Percentiles rank a stretch among this genome's conserved stretches.
Conservation (phyloP, 768 basidiomycete species). For the Russula lepida region DNA sequence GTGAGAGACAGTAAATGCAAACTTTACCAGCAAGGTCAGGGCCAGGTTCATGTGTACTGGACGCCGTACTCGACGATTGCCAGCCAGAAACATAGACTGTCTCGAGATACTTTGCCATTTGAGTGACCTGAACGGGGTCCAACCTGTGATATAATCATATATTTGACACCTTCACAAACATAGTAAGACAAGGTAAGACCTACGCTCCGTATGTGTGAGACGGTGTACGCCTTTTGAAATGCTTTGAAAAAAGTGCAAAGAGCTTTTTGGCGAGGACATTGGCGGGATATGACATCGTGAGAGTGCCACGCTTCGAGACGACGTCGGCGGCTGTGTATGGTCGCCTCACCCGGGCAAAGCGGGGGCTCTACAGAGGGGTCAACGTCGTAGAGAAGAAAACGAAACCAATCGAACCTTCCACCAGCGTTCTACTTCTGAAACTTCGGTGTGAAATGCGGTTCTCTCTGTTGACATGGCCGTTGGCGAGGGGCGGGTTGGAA, state of each 20-base stretch:
- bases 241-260: slow-evolving; percentile 62
- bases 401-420: slow-evolving; percentile 59
- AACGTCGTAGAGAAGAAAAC: not conserved
- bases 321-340: slow-evolving; percentile 93
- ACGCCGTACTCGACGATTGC: slow-evolving; percentile 91
- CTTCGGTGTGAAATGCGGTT: slow-evolving; percentile 68
- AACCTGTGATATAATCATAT: slow-evolving; percentile 44
- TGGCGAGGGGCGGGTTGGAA: not conserved
- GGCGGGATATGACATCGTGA: slow-evolving; percentile 81
- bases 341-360: slow-evolving; percentile 79
- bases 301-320: slow-evolving; percentile 86
- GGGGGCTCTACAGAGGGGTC: slow-evolving; percentile 51
- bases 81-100: slow-evolving; percentile 98
- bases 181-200: slow-evolving; percentile 17
- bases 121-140: slow-evolving; percentile 95
- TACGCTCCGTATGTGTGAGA: slow-evolving; percentile 98
- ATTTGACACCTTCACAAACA: not conserved
- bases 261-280: slow-evolving; percentile 82
- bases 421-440: slow-evolving; percentile 81
- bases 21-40: slow-evolving; percentile 89
- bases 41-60: slow-evolving; percentile 90
- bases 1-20: not conserved
- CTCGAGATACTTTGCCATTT: slow-evolving; percentile 98
- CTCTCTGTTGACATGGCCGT: slow-evolving; percentile 53
- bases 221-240: slow-evolving; percentile 67